These are phyloP conservation scores for Elsinoe ampelina DNA, from an alignment of 2,329 filamentous ascomycete species.

Conservation along the genomic window DNA sequence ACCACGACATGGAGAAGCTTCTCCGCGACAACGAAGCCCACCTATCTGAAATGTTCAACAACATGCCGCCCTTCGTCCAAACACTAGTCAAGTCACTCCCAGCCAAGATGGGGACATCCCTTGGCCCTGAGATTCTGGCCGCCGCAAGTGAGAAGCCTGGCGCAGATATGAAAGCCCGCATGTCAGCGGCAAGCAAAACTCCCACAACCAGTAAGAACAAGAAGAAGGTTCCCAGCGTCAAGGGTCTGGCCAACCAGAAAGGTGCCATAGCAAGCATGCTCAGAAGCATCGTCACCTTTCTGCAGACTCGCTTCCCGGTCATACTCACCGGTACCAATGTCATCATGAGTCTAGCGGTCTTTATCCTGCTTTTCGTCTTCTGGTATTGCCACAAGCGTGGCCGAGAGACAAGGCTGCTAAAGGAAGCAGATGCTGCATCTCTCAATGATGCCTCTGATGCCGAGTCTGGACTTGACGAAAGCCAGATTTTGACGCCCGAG, in stretches of 20 bases:
- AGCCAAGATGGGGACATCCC: conserved; percentile 62
- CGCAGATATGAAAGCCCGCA: conserved; percentile 31
- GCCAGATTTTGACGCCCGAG: conserved; percentile 6
- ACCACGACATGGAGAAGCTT: conserved; percentile 71
- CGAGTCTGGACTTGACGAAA: conserved; percentile 7
- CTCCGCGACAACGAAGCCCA: conserved; percentile 55
- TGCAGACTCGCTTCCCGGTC: conserved; percentile 81
- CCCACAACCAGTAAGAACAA: conserved; percentile 42
- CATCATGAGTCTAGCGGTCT: conserved; percentile 79
- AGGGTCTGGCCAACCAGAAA: conserved; percentile 74
- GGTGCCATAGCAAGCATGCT: conserved; percentile 78
- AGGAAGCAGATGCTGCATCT: conserved; percentile 16
- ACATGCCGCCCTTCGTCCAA: conserved; percentile 69
- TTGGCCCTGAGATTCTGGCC: conserved; percentile 76
- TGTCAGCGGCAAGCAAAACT: conserved; percentile 27
- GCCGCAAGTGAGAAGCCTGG: conserved; percentile 61
- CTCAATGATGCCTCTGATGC: conserved; percentile 2
- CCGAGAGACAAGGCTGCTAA: conserved; percentile 64
- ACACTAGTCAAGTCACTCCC: conserved; percentile 80
- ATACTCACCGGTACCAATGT: conserved; percentile 80
- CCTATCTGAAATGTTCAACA: conserved; percentile 53
- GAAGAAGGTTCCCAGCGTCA: conserved; percentile 60
- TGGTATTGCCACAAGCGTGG: conserved; percentile 99
- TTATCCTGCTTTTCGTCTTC: conserved; percentile 81
- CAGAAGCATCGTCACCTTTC: conserved; percentile 78